Evolutionary conservation across 352 stramenopile genomes (phyloP).

Genomic region (Globisporangium cederbergense): DNA sequence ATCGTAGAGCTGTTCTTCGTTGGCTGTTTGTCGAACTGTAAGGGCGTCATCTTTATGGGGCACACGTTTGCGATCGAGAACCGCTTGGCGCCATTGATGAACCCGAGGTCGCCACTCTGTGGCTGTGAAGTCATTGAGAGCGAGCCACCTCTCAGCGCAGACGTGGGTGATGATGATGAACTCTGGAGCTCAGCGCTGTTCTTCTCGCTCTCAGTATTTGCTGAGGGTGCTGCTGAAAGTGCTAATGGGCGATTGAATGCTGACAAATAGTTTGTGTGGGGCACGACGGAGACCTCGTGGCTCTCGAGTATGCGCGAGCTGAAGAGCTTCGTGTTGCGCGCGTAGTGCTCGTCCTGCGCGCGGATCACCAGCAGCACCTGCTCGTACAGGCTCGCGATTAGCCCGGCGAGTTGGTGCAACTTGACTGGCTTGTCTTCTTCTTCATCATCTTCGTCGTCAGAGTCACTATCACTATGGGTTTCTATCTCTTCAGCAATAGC

Average conservation of each 20-base stretch:
- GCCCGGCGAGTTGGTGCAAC: background rate
- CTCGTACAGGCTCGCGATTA: conserved; percentile 21
- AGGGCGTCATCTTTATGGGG: conserved; percentile 7
- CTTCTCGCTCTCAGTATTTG: background rate
- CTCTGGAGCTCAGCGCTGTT: background rate
- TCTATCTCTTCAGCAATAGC: background rate
- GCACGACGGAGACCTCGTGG: conserved; percentile 55
- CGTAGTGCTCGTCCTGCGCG: conserved; percentile 65
- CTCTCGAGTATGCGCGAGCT: conserved; percentile 59
- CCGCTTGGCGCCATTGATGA: conserved; percentile 45
- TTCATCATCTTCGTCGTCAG: background rate
- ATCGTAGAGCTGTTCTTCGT: background rate
- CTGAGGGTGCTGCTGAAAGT: background rate
- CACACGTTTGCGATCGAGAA: conserved; percentile 27
- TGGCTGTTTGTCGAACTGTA: background rate
- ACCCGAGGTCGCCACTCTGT: conserved; percentile 28
- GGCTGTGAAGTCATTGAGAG: background rate
- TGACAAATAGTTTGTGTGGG: background rate
- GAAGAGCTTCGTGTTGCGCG: conserved; percentile 57
- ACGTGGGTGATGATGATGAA: background rate
- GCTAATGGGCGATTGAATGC: background rate
- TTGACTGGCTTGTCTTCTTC: background rate
- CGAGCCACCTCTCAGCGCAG: background rate
- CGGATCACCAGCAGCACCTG: conserved; percentile 36
- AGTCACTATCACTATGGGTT: background rate